Evolutionary conservation across 345 rosid species (phyloP).

Genomic region (Citrus medica): DNA sequence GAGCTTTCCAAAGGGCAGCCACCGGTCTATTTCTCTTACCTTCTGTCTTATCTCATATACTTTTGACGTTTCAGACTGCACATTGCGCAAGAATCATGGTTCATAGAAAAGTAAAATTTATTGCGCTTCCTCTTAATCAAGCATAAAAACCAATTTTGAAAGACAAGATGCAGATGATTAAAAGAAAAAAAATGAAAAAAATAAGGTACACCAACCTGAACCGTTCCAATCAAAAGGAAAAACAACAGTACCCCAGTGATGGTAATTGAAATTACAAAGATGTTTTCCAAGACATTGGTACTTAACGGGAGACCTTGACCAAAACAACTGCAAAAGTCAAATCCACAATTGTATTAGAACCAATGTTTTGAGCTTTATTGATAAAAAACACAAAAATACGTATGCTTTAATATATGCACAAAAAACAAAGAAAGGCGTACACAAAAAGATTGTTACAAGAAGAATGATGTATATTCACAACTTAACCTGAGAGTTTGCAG

Average conservation of each 20-base stretch:
- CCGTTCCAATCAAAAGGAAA: neutral
- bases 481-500: neutral
- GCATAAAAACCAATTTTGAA: neutral
- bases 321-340: slow-evolving; percentile 4
- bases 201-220: neutral
- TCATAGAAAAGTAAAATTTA: neutral
- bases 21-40: neutral
- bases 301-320: neutral
- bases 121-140: neutral
- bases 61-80: neutral
- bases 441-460: no score
- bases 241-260: neutral
- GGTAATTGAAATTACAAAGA: neutral
- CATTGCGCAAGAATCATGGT: neutral
- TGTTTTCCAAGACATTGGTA: neutral
- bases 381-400: no score
- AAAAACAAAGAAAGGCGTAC: no score
- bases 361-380: no score
- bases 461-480: neutral
- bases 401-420: no score
- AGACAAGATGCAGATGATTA: neutral
- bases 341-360: no score
- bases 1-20: neutral
- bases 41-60: neutral
- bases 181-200: neutral